Evolutionary conservation across 495 filamentous ascomycete genomes (phyloP).

Genomic region (Evernia prunastri): DNA sequence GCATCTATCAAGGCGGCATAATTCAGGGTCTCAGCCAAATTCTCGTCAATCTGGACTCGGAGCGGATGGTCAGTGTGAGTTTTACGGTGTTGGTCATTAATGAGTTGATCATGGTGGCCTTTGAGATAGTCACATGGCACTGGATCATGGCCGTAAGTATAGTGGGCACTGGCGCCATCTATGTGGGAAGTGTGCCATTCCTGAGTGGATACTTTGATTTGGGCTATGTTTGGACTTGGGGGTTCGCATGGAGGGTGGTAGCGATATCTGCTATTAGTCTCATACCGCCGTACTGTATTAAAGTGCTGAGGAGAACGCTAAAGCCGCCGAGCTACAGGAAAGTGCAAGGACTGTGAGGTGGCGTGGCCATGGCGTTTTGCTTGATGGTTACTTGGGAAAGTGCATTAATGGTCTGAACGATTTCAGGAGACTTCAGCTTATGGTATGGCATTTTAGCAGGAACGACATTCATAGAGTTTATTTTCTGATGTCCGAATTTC

Average conservation of each 20-base stretch:
- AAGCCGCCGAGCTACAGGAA: slow-evolving; percentile 94
- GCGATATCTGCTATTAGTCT: slow-evolving; percentile 72
- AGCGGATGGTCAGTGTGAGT: slow-evolving; percentile 78
- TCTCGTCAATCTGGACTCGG: slow-evolving; percentile 62
- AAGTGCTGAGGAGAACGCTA: slow-evolving; percentile 73
- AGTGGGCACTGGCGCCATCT: slow-evolving; percentile 71
- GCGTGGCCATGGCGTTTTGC: slow-evolving; percentile 12
- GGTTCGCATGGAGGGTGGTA: slow-evolving; percentile 81
- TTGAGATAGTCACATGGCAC: slow-evolving; percentile 97
- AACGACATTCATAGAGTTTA: neutral
- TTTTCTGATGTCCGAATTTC: neutral
- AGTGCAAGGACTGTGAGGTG: slow-evolving; percentile 58
- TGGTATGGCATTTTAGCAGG: neutral
- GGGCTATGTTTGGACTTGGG: slow-evolving; percentile 66
- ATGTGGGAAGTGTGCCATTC: slow-evolving; percentile 78
- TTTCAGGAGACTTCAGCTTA: neutral
- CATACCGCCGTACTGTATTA: slow-evolving; percentile 79
- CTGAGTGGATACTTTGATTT: slow-evolving; percentile 88
- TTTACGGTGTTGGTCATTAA: slow-evolving; percentile 92
- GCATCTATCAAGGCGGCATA: slow-evolving; percentile 87
- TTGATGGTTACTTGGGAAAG: neutral
- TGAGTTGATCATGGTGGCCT: slow-evolving; percentile 93
- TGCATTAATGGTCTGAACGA: neutral
- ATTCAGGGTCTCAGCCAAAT: slow-evolving; percentile 92
- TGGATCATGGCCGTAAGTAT: slow-evolving; percentile 82